Conservation (phyloP, 345 rosid genomes). For the Cardamine chenopodiifolia region DNA sequence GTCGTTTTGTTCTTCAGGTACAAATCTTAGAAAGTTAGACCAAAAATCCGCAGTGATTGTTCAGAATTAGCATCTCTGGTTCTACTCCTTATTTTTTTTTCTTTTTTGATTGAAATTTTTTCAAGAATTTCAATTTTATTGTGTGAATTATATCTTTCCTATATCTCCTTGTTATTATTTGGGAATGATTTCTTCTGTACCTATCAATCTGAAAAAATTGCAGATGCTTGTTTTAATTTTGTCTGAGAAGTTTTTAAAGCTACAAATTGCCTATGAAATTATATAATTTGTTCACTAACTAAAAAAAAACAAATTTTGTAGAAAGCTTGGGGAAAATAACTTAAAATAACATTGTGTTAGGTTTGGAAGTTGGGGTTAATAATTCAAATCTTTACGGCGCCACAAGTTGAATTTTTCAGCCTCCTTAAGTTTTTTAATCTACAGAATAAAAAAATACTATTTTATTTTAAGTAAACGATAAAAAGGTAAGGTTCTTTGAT, state of each 20-base stretch:
- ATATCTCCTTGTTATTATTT: slow-evolving; percentile 20
- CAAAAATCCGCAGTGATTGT: slow-evolving; percentile 42
- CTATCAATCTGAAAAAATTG: slow-evolving; percentile 24
- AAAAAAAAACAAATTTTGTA: neutral
- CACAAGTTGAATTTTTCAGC: slow-evolving; percentile 32
- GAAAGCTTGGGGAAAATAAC: neutral
- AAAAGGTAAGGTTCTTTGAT: neutral
- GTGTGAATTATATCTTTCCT: slow-evolving; percentile 32
- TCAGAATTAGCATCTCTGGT: slow-evolving; percentile 28
- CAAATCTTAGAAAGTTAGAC: slow-evolving; percentile 54
- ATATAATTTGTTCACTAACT: slow-evolving; percentile 9
- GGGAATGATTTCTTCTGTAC: slow-evolving; percentile 36
- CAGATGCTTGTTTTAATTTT: slow-evolving; percentile 16
- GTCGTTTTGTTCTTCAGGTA: slow-evolving; percentile 58
- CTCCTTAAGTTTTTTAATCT: slow-evolving; percentile 8
- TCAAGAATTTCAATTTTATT: slow-evolving; percentile 33
- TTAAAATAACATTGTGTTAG: slow-evolving; percentile 18
- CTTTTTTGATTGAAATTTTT: slow-evolving; percentile 28
- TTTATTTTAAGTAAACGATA: slow-evolving; percentile 6
- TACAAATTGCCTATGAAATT: neutral
- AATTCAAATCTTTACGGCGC: slow-evolving; percentile 42
- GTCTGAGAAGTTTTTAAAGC: neutral
- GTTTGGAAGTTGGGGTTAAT: slow-evolving; percentile 32
- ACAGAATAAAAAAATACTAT: neutral
- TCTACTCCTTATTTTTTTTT: neutral